phyloP scores from a whole-genome alignment of 1,284 basidiomycete species.

The Marasmius oreades region DNA sequence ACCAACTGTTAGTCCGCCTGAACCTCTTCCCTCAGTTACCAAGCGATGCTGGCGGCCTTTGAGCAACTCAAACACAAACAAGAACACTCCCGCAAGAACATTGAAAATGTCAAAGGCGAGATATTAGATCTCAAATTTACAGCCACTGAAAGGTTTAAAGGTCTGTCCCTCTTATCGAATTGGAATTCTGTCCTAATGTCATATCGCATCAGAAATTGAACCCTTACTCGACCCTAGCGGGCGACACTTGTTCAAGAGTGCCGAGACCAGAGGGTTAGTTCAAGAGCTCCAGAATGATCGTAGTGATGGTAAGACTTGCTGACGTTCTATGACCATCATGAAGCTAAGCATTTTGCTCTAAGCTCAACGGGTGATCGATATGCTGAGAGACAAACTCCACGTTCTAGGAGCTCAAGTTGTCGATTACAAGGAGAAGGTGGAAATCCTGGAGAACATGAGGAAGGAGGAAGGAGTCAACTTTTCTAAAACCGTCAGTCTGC shows the following conservation, averaged over 20 bases:
- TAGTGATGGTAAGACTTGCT: conserved; percentile 22
- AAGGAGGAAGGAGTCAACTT: conserved; percentile 25
- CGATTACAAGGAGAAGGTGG: conserved; percentile 35
- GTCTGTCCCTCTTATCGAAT: not conserved
- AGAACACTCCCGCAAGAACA: conserved; percentile 17
- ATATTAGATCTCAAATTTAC: conserved; percentile 11
- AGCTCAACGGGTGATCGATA: conserved; percentile 51
- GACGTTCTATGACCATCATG: not conserved
- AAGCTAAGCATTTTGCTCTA: conserved; percentile 7
- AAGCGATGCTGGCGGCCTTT: conserved; percentile 17
- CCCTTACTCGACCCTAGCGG: conserved; percentile 29
- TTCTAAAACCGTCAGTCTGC: conserved; percentile 21
- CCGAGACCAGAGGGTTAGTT: conserved; percentile 31
- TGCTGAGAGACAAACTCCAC: conserved; percentile 49
- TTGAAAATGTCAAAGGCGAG: conserved; percentile 17
- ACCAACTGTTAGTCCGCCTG: not conserved
- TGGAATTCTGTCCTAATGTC: not conserved
- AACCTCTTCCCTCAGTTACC: conserved; percentile 22
- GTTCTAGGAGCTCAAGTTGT: conserved; percentile 39
- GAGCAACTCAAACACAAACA: conserved; percentile 22
- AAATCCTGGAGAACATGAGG: conserved; percentile 34
- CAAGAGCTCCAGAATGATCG: conserved; percentile 35
- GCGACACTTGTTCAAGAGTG: conserved; percentile 20
- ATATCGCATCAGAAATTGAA: conserved; percentile 25
- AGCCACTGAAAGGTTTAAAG: conserved; percentile 8